Base-by-base conservation (phyloP, 2,329 filamentous ascomycete genomes). In the Rutstroemia sp. region DNA sequence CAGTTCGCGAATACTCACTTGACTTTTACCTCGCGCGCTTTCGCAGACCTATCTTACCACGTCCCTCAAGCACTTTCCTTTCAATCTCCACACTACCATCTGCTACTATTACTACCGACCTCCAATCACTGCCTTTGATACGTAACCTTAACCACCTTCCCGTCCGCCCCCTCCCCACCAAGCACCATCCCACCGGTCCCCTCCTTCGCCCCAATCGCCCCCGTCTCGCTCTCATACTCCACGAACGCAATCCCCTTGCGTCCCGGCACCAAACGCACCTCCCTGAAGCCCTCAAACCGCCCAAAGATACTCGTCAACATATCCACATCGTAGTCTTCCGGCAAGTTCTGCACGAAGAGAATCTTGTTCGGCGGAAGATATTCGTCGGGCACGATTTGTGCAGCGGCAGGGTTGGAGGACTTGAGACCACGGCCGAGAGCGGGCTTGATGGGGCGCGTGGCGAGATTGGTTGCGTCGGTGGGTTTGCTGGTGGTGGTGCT, bases 311-410 rank as follows among this genome's bases (percentile, higher is more conserved):
- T 78, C 0, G 84, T 87, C 54, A 99, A 81, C 23, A 79, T 82
- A 61, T 95, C 91, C 67, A 89, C 83, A 70, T 88, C 88, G 73
- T 88, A 90, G 62, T 90, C 88, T 61, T 92, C 89, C 8, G 94
- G 92, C 38, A 99, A 74, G 66, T 97, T 92, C 75, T 95, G 90
- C 59, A 97, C 77, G 75, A 97, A 95, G 38, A 99, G 81, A 63
- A 91, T 95, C 76, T 96, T 96, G 81, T 97, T 97, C 38, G 94
- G 92, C 4, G 92, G 92, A 4, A 97, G 82, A 72, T 96, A 97
- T 74, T 99, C 94, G 80, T 97, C 94, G n/a, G 92, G 91, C 17
- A 97, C 86, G 55, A 91, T 86, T 10, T 87, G 79, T 3, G 86
- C 78, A 1, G 83, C 78, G 14, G 83, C 78, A 5, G 83, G 79